Conservation (phyloP, 495 filamentous ascomycete genomes). For the Talaromyces liani region DNA sequence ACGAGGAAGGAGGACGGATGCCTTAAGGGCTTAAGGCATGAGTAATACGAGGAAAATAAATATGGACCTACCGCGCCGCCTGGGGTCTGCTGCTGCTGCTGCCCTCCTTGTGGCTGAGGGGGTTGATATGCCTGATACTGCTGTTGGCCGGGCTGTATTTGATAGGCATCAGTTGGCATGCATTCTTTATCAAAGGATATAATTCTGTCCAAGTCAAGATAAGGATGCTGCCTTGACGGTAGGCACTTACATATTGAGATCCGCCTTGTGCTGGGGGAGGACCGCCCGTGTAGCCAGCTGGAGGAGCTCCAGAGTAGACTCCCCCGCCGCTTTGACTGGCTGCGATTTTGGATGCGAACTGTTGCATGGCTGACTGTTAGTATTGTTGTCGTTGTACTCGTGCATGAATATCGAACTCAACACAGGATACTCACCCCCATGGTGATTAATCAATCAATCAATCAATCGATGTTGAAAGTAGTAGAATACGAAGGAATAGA, state of each 20-base stretch:
- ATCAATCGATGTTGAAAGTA: background rate
- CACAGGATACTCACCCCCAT: conserved; percentile 29
- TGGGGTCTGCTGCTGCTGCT: conserved; percentile 4
- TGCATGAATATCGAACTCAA: background rate
- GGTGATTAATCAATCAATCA: background rate
- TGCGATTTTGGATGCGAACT: conserved; percentile 43
- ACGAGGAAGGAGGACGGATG: conserved; percentile 11
- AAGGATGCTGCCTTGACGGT: background rate
- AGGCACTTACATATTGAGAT: conserved; percentile 1
- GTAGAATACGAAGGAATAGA: background rate
- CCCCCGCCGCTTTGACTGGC: conserved; percentile 26
- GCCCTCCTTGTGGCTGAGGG: conserved; percentile 5
- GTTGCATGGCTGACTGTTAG: background rate
- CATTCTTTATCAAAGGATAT: background rate
- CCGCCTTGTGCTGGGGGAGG: conserved; percentile 24
- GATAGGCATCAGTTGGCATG: background rate
- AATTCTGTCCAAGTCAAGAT: background rate
- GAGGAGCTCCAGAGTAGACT: conserved; percentile 31
- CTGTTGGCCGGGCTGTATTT: conserved; percentile 8
- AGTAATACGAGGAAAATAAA: conserved; percentile 9
- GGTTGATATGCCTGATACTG: conserved; percentile 35
- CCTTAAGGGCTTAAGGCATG: background rate
- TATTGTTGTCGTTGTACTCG: background rate
- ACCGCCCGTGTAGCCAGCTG: conserved; percentile 36
- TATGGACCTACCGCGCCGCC: conserved; percentile 31